Percentiles rank a stretch among this genome's conserved stretches.
phyloP scores from a whole-genome alignment of 2,329 filamentous ascomycete genomes.

The Akanthomyces dipterigenus region DNA sequence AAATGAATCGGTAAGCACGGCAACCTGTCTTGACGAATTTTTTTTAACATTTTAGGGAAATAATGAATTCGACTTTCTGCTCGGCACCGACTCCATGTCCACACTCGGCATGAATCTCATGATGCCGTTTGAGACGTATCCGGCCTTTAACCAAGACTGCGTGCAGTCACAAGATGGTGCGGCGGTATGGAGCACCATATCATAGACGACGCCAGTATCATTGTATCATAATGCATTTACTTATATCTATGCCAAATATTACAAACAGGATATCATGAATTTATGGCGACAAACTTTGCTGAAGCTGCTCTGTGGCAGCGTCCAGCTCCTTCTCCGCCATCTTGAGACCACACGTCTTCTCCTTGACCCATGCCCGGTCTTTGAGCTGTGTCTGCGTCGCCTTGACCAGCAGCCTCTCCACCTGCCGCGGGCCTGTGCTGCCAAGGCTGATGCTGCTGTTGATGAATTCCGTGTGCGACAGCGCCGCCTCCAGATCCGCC shows the following conservation, averaged over 20 bases:
- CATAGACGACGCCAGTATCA: background rate
- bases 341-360: background rate
- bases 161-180: background rate
- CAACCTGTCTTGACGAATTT: background rate
- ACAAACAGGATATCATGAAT: background rate
- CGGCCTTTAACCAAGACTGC: background rate
- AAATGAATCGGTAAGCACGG: background rate
- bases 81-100: constrained; percentile 1
- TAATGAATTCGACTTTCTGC: constrained; percentile 5
- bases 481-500: constrained; percentile 19
- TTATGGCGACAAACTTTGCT: background rate
- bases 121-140: constrained; percentile 5
- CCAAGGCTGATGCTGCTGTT: background rate
- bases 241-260: background rate
- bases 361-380: background rate
- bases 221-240: background rate
- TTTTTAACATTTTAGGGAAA: background rate
- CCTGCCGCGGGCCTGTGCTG: background rate
- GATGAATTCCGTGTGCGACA: constrained; percentile 2
- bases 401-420: background rate
- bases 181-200: background rate
- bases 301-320: background rate
- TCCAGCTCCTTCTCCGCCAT: background rate
- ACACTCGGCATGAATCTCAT: constrained; percentile 1
- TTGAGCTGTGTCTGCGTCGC: background rate